phyloP scores from a whole-genome alignment of 2,329 filamentous ascomycete genomes.

The Aspergillus texensis region DNA sequence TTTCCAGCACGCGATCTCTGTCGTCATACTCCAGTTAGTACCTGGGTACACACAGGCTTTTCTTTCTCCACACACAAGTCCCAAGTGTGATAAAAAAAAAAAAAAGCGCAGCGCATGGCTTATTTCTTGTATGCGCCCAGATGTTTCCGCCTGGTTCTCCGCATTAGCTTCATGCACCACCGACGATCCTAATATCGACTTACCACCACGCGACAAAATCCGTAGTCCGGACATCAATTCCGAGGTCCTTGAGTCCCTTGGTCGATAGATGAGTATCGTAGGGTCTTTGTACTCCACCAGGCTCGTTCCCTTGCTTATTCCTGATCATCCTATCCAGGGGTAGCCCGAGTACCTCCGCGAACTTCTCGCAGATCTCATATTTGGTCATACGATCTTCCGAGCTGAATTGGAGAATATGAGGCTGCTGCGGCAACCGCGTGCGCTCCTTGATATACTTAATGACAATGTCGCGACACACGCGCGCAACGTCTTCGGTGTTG shows the following conservation, averaged over 20 bases:
- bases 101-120: background rate
- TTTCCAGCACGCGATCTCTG: background rate
- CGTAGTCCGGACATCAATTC: constrained; percentile 72
- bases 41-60: background rate
- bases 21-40: background rate
- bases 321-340: constrained; percentile 66
- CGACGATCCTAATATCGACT: constrained; percentile 26
- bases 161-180: constrained; percentile 16
- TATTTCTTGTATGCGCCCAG: constrained; percentile 33
- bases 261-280: constrained; percentile 90
- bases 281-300: constrained; percentile 74
- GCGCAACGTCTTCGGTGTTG: constrained; percentile 82
- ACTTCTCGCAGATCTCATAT: constrained; percentile 79
- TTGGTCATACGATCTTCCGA: constrained; percentile 87
- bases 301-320: constrained; percentile 72
- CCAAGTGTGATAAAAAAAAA: background rate
- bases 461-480: constrained; percentile 75
- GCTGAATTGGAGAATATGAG: constrained; percentile 77
- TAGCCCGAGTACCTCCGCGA: constrained; percentile 79
- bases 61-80: background rate
- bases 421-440: constrained; percentile 58
- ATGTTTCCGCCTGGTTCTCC: constrained; percentile 32
- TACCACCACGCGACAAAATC: constrained; percentile 82
- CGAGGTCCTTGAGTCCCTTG: constrained; percentile 69
- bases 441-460: constrained; percentile 64